These are phyloP conservation scores for Smallanthus sonchifolius DNA, from an alignment of 129 eudicot genomes.

Conservation along the genomic window DNA sequence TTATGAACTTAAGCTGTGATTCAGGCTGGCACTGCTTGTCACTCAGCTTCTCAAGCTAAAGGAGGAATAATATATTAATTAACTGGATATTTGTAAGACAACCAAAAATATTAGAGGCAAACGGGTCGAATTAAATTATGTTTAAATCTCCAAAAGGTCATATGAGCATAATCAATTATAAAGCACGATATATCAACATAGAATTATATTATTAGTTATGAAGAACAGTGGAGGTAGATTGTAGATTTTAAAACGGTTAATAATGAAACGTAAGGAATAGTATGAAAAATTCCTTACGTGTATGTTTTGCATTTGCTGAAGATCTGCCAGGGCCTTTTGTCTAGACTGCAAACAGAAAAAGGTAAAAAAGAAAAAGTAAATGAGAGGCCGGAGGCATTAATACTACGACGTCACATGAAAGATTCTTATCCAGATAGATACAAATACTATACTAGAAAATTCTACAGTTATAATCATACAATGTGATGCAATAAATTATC, in stretches of 20 bases:
- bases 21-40: constrained; percentile 95
- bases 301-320: constrained; percentile 89
- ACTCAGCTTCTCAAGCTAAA: constrained; percentile 94
- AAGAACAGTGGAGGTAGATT: neutral
- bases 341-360: constrained; percentile 70
- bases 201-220: neutral
- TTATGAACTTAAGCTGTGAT: constrained; percentile 94
- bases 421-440: constrained; percentile 8
- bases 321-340: constrained; percentile 92
- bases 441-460: neutral
- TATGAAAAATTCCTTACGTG: constrained; percentile 52
- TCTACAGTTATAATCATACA: neutral
- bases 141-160: no score
- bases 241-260: neutral
- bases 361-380: neutral
- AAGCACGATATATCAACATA: no score
- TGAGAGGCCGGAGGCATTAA: neutral
- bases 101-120: no score
- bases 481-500: neutral
- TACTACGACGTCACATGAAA: neutral
- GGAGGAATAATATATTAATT: neutral
- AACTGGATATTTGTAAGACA: no score
- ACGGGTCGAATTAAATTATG: no score
- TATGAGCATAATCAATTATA: no score
- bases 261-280: neutral